phyloP scores from a whole-genome alignment of 306 rosid genomes.

The Arachis stenosperma region DNA sequence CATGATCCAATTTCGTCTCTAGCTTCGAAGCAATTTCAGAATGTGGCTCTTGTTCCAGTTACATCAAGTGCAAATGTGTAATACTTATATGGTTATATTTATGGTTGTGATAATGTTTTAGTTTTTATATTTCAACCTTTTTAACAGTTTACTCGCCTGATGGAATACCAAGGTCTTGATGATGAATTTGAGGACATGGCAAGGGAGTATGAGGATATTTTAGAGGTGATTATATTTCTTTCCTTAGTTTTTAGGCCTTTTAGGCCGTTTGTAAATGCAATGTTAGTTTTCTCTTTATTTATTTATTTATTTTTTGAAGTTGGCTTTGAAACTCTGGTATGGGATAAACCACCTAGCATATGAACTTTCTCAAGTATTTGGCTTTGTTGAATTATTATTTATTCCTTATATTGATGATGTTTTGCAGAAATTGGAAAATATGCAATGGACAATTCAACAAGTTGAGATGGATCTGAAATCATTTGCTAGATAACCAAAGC shows the following conservation, averaged over 20 bases:
- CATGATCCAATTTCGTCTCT: background rate
- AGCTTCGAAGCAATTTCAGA: background rate
- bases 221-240: background rate
- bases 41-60: background rate
- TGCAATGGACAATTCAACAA: slow-evolving; percentile 95
- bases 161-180: slow-evolving; percentile 91
- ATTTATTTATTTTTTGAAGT: no score
- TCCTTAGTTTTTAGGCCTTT: background rate
- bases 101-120: background rate
- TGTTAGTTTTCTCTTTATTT: background rate
- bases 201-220: slow-evolving; percentile 75
- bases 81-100: background rate
- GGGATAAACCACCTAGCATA: no score
- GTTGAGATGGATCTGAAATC: slow-evolving; percentile 85
- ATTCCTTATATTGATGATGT: slow-evolving; percentile 1
- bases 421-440: slow-evolving; percentile 78
- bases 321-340: no score
- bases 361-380: no score
- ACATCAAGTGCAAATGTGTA: background rate
- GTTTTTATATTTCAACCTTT: slow-evolving; percentile 26
- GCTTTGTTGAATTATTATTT: background rate
- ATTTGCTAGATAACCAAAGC: slow-evolving; percentile 59
- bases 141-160: slow-evolving; percentile 78
- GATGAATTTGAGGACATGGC: slow-evolving; percentile 84
- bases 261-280: slow-evolving; percentile 49